Evolutionary conservation across 768 basidiomycete species (phyloP).

Genomic region (Nevesoporus exiguus): DNA sequence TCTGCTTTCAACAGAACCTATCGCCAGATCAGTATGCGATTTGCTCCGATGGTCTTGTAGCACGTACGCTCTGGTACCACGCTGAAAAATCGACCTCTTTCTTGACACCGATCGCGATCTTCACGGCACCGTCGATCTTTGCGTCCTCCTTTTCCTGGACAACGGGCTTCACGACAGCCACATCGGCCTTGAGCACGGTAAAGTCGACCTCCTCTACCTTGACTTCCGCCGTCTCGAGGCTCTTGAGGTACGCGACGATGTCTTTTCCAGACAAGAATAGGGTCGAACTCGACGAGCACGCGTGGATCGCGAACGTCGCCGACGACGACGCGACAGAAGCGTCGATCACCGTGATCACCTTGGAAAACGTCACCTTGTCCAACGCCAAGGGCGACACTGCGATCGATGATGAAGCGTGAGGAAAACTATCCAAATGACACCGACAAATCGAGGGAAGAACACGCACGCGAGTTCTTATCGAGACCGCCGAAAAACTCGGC

Average conservation of each 20-base stretch:
- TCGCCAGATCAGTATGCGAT: constrained; percentile 11
- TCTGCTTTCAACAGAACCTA: constrained; percentile 97
- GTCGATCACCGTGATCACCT: constrained; percentile 74
- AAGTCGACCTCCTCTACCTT: constrained; percentile 79
- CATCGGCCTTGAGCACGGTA: constrained; percentile 50
- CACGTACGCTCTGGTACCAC: constrained; percentile 87
- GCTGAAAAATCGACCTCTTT: constrained; percentile 93
- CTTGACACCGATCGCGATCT: constrained; percentile 92
- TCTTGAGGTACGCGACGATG: constrained; percentile 66
- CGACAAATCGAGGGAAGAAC: neutral
- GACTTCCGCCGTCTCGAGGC: constrained; percentile 60
- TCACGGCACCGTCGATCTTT: constrained; percentile 83
- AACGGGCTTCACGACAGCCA: constrained; percentile 33
- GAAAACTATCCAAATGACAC: neutral
- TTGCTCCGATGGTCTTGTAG: neutral
- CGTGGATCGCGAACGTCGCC: constrained; percentile 71
- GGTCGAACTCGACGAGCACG: constrained; percentile 65
- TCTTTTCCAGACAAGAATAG: constrained; percentile 79
- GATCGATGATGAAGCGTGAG: constrained; percentile 6
- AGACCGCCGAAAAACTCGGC: constrained; percentile 75
- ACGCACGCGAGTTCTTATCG: constrained; percentile 84
- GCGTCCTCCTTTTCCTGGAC: constrained; percentile 67
- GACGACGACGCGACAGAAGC: constrained; percentile 65
- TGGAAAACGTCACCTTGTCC: constrained; percentile 59
- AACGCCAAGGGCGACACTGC: constrained; percentile 82